These are phyloP conservation scores for Aegilops bicornis DNA, from an alignment of 176 grass and related monocot genomes.

Conservation along the genomic window DNA sequence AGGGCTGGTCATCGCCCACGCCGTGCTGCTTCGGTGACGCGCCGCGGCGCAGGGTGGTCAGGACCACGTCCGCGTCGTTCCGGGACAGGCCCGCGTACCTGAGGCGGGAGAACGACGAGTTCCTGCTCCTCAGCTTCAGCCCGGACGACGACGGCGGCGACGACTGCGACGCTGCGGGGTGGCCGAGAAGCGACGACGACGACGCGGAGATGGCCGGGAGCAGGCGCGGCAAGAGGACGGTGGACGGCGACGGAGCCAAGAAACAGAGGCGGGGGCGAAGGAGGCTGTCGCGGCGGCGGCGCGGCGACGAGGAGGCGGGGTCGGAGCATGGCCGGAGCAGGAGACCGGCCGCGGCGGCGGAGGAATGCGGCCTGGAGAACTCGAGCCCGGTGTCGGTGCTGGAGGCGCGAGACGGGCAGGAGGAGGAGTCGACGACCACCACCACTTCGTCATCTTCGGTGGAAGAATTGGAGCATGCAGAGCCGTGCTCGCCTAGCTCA, in stretches of 20 bases:
- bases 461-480: slow-evolving; percentile 27
- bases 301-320: not conserved
- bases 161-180: not conserved
- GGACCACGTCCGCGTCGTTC: slow-evolving; percentile 34
- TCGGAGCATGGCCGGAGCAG: not conserved
- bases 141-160: slow-evolving; percentile 31
- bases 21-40: slow-evolving; percentile 15
- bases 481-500: slow-evolving; percentile 44
- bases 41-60: slow-evolving; percentile 21
- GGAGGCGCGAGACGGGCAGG: slow-evolving; percentile 24
- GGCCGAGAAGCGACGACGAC: not conserved
- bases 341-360: not conserved
- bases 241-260: not conserved
- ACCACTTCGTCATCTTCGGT: not conserved
- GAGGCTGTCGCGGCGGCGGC: slow-evolving; percentile 16
- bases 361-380: slow-evolving; percentile 12
- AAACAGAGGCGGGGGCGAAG: not conserved
- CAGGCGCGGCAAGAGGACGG: not conserved
- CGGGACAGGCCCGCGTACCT: slow-evolving; percentile 59
- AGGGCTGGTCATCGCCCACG: slow-evolving; percentile 40
- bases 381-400: slow-evolving; percentile 92
- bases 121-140: slow-evolving; percentile 82
- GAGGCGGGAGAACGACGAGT: slow-evolving; percentile 73
- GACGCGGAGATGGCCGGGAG: not conserved
- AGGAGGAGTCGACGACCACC: slow-evolving; percentile 29